Evolutionary conservation across 2,329 filamentous ascomycete genomes (phyloP).

Genomic region (Cytospora leucostoma): DNA sequence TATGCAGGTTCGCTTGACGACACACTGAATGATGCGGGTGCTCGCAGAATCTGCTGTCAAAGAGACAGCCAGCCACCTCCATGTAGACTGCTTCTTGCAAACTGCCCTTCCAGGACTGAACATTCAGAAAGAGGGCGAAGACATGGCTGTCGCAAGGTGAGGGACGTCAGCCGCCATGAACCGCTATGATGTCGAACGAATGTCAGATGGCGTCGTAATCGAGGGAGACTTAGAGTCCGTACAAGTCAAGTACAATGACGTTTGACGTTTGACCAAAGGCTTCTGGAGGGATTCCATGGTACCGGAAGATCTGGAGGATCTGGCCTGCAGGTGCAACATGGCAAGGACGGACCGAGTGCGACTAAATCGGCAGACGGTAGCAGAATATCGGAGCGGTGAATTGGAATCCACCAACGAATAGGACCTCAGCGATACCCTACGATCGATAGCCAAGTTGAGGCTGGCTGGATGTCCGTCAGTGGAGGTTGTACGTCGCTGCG

Average conservation of each 20-base stretch:
- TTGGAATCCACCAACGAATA: too few species aligned
- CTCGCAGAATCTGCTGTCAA: not conserved
- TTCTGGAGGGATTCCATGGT: too few species aligned
- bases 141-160: not conserved
- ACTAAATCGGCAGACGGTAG: too few species aligned
- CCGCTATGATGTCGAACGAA: not conserved
- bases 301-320: too few species aligned
- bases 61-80: not conserved
- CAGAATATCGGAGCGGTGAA: too few species aligned
- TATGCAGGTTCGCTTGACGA: constrained; percentile 11
- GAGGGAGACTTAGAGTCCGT: not conserved
- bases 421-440: too few species aligned
- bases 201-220: not conserved
- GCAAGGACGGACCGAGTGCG: too few species aligned
- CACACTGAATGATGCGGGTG: not conserved
- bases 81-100: not conserved
- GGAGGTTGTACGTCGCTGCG: too few species aligned
- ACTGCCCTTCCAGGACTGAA: not conserved
- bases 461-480: too few species aligned
- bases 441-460: too few species aligned
- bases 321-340: too few species aligned
- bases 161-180: not conserved
- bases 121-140: not conserved
- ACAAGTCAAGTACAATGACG: not conserved
- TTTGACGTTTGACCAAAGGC: too few species aligned